Evolutionary conservation across 2,329 filamentous ascomycete species (phyloP).

Genomic region (Capronia coronata): DNA sequence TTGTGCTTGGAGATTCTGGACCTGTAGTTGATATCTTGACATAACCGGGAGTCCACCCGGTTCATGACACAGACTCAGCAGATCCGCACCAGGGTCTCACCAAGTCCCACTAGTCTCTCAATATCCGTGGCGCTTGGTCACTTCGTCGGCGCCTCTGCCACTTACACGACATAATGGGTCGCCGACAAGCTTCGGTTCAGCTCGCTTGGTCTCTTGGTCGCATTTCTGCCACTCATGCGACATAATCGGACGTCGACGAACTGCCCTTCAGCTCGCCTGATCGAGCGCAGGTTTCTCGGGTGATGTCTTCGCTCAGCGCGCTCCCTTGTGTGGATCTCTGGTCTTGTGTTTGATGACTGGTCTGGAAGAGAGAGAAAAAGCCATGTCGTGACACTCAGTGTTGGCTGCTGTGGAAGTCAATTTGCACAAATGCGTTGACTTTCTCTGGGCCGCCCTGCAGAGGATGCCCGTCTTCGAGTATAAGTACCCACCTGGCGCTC

Average conservation of each 20-base stretch:
- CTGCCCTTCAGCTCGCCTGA: neutral
- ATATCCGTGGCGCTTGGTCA: neutral
- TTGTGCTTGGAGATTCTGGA: too few species aligned
- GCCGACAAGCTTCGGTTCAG: neutral
- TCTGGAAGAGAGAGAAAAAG: neutral
- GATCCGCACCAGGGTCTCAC: neutral
- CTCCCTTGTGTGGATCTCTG: neutral
- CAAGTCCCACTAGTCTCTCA: neutral
- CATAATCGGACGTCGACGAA: neutral
- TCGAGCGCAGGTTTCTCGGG: neutral
- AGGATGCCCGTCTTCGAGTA: neutral
- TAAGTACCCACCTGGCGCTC: neutral
- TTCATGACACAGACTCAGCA: too few species aligned
- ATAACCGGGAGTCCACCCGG: too few species aligned
- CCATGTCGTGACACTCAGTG: too few species aligned
- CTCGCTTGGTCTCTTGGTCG: neutral
- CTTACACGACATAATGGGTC: neutral
- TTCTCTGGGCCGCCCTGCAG: too few species aligned
- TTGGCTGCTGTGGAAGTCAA: too few species aligned
- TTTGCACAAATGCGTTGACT: too few species aligned
- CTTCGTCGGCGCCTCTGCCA: neutral
- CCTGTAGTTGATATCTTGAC: too few species aligned
- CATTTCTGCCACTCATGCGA: neutral
- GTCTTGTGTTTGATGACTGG: neutral
- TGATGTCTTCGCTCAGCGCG: neutral